phyloP scores from a whole-genome alignment of 768 basidiomycete genomes.

The Crucibulum laeve region DNA sequence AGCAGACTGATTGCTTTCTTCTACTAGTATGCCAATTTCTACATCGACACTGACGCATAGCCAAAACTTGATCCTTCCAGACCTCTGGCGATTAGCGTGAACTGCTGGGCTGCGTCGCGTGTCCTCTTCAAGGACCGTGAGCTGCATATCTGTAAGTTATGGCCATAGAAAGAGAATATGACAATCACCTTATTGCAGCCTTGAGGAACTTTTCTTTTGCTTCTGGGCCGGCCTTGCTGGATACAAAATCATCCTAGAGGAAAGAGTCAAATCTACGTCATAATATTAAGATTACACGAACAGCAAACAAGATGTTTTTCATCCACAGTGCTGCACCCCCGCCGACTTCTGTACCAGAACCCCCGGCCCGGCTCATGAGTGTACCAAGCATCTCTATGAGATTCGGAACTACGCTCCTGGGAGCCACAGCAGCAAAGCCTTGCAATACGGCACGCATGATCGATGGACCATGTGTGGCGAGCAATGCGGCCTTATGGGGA shows the following conservation, averaged over 20 bases:
- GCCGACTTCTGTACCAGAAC: constrained; percentile 22
- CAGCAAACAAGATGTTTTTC: constrained; percentile 62
- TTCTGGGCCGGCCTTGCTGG: constrained; percentile 66
- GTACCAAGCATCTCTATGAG: constrained; percentile 77
- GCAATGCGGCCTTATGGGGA: constrained; percentile 34
- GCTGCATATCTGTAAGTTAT: constrained; percentile 25
- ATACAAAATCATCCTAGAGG: constrained; percentile 65
- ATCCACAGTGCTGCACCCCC: constrained; percentile 61
- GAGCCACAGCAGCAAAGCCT: constrained; percentile 83
- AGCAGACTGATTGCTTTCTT: too few species aligned
- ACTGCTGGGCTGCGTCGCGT: constrained; percentile 83
- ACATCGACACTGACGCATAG: constrained; percentile 66
- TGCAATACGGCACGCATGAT: constrained; percentile 72
- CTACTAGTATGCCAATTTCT: too few species aligned
- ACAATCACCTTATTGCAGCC: constrained; percentile 57
- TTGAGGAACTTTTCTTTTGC: constrained; percentile 79
- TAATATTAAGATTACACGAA: constrained; percentile 23
- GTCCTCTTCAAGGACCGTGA: constrained; percentile 71
- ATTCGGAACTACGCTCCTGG: constrained; percentile 78
- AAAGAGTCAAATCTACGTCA: not conserved
- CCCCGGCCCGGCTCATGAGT: constrained; percentile 47
- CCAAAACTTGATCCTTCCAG: constrained; percentile 85
- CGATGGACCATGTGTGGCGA: constrained; percentile 53
- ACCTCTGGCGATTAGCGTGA: constrained; percentile 80
- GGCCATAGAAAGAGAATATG: not conserved